Percentiles rank a stretch among this genome's conserved stretches.
Conservation (phyloP, 331 rosid genomes). For the Dryas integrifolia region DNA sequence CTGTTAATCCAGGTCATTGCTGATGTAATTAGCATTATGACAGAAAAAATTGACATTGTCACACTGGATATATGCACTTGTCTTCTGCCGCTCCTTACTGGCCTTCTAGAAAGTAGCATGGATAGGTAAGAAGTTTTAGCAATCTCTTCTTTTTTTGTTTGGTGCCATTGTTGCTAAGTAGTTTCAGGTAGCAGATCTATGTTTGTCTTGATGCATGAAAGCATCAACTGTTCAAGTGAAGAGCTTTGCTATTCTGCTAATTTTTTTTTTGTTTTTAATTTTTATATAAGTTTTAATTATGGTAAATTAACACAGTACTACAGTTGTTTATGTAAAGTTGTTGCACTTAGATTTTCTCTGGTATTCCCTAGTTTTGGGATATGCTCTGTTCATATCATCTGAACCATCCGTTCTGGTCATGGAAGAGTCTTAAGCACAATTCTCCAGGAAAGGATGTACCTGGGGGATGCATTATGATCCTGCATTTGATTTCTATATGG, state of each 20-base stretch:
- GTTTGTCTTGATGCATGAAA: neutral
- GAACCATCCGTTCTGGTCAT: neutral
- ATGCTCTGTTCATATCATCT: neutral
- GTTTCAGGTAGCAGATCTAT: neutral
- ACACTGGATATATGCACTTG: conserved; percentile 77
- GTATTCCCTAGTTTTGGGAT: neutral
- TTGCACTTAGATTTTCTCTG: neutral
- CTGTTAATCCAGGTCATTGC: conserved; percentile 75
- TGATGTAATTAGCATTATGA: conserved; percentile 76
- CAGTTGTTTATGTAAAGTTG: too few relatives aligned
- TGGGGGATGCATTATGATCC: conserved; percentile 1
- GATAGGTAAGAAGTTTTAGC: conserved; percentile 51
- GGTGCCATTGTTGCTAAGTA: neutral
- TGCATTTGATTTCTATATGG: too few relatives aligned
- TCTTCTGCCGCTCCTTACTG: conserved; percentile 67
- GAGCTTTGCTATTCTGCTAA: neutral
- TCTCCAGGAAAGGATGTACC: neutral
- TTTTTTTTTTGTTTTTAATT: neutral
- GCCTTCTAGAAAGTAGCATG: conserved; percentile 79
- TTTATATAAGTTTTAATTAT: neutral
- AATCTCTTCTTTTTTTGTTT: neutral
- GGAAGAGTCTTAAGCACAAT: neutral
- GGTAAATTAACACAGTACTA: neutral
- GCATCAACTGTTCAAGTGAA: neutral
- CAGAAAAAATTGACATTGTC: conserved; percentile 67